Percentiles rank a stretch among this genome's conserved stretches.
Evolutionary conservation across 768 basidiomycete genomes (phyloP).

Genomic region (Panaeolus papilionaceus): DNA sequence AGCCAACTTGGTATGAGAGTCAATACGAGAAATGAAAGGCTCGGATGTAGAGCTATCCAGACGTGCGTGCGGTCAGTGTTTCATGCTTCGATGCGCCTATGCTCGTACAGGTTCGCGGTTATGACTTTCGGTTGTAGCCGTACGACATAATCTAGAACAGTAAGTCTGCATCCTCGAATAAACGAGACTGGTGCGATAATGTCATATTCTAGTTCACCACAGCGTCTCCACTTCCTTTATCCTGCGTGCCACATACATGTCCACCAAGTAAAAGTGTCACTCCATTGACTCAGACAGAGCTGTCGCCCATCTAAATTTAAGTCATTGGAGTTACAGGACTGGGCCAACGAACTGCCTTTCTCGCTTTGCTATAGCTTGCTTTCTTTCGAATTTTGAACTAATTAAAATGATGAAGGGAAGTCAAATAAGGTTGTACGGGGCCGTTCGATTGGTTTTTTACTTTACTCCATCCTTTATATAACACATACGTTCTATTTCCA

Average conservation of each 20-base stretch:
- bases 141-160: background rate
- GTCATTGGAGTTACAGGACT: too few species aligned
- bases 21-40: background rate
- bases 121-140: background rate
- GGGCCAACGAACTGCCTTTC: too few species aligned
- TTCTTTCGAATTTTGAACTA: background rate
- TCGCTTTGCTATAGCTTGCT: background rate
- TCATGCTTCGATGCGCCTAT: background rate
- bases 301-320: too few species aligned
- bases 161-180: too few species aligned
- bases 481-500: too few species aligned
- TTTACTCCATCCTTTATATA: too few species aligned
- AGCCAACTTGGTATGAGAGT: background rate
- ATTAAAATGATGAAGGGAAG: background rate
- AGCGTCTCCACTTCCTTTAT: too few species aligned
- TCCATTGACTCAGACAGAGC: too few species aligned
- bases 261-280: too few species aligned
- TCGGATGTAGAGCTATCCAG: background rate
- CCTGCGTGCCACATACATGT: too few species aligned
- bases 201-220: too few species aligned
- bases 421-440: slow-evolving; percentile 4
- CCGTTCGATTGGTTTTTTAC: background rate
- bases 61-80: background rate
- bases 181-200: too few species aligned
- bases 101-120: background rate